Evolutionary conservation across 108 stramenopile species (phyloP).

Genomic region (Cyclotella atomus): DNA sequence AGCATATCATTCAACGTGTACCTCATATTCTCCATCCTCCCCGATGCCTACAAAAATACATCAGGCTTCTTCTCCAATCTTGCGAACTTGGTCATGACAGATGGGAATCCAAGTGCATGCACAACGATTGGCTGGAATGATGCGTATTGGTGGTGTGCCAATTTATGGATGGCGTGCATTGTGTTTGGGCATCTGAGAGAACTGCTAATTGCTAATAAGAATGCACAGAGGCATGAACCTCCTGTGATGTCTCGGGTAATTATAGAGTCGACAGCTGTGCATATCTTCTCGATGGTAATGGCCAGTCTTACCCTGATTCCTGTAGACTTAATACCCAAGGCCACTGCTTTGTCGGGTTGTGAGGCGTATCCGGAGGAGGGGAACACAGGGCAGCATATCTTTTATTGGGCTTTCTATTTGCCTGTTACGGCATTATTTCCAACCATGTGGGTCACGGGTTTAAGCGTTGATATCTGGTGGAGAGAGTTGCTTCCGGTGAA

Average conservation of each 20-base stretch:
- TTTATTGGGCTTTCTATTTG: conserved; percentile 44
- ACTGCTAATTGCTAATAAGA: conserved; percentile 20
- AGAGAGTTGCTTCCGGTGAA: conserved; percentile 27
- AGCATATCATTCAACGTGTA: conserved; percentile 34
- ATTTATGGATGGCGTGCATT: conserved; percentile 41
- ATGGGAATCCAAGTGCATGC: conserved; percentile 17
- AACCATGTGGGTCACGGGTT: conserved; percentile 6
- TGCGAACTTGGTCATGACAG: conserved; percentile 20
- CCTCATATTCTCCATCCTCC: conserved; percentile 30
- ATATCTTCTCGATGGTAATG: conserved; percentile 29
- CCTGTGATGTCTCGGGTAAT: conserved; percentile 16
- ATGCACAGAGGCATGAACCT: conserved; percentile 18
- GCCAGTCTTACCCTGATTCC: conserved; percentile 29
- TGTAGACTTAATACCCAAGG: conserved; percentile 17
- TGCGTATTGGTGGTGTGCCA: conserved; percentile 43
- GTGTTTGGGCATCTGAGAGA: conserved; percentile 18
- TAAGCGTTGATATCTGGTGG: conserved; percentile 37
- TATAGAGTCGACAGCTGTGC: conserved; percentile 18
- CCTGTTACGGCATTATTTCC: conserved; percentile 36
- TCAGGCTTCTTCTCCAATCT: conserved; percentile 31
- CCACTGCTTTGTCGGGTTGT: conserved; percentile 18
- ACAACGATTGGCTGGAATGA: conserved; percentile 38
- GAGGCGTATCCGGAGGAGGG: conserved; percentile 30
- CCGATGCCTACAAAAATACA: conserved; percentile 39
- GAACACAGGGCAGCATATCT: conserved; percentile 23